Percentiles rank a stretch among this genome's conserved stretches.
phyloP scores from a whole-genome alignment of 179 eudicot genomes.

The Beta lomatogona region DNA sequence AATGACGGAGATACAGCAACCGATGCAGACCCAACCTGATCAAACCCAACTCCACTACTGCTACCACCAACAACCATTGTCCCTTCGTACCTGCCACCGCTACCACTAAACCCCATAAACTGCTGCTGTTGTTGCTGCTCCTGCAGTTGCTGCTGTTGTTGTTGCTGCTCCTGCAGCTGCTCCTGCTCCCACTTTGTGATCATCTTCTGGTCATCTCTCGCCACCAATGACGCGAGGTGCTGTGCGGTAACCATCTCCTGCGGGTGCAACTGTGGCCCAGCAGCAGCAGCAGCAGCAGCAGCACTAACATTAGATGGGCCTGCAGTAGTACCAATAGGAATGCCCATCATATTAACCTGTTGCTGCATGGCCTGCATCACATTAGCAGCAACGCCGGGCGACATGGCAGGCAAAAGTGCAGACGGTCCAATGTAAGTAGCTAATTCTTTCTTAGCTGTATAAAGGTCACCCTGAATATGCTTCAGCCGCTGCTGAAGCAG shows the following conservation, averaged over 20 bases:
- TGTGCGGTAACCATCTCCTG: slow-evolving; percentile 55
- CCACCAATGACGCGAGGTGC: slow-evolving; percentile 53
- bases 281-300: neutral
- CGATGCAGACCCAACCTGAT: slow-evolving; percentile 27
- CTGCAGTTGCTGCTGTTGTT: slow-evolving; percentile 44
- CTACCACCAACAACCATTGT: slow-evolving; percentile 18
- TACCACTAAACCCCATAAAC: slow-evolving; percentile 42
- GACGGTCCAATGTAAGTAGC: slow-evolving; percentile 62
- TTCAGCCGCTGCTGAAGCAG: slow-evolving; percentile 61
- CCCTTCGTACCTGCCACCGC: slow-evolving; percentile 39
- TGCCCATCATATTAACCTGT: slow-evolving; percentile 41
- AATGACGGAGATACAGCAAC: slow-evolving; percentile 43
- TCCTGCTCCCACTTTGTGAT: slow-evolving; percentile 62
- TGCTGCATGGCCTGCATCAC: slow-evolving; percentile 24
- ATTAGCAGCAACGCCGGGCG: neutral
- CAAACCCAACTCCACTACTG: slow-evolving; percentile 38
- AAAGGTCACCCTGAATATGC: slow-evolving; percentile 48
- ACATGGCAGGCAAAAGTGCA: slow-evolving; percentile 54
- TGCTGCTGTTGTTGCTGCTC: slow-evolving; percentile 23
- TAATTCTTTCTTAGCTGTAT: slow-evolving; percentile 58
- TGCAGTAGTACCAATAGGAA: slow-evolving; percentile 14
- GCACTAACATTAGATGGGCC: slow-evolving; percentile 18
- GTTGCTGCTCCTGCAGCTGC: neutral
- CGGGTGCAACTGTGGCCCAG: slow-evolving; percentile 14
- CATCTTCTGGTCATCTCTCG: slow-evolving; percentile 66